Evolutionary conservation across 306 rosid genomes (phyloP).

Genomic region (Acmispon strigosus): DNA sequence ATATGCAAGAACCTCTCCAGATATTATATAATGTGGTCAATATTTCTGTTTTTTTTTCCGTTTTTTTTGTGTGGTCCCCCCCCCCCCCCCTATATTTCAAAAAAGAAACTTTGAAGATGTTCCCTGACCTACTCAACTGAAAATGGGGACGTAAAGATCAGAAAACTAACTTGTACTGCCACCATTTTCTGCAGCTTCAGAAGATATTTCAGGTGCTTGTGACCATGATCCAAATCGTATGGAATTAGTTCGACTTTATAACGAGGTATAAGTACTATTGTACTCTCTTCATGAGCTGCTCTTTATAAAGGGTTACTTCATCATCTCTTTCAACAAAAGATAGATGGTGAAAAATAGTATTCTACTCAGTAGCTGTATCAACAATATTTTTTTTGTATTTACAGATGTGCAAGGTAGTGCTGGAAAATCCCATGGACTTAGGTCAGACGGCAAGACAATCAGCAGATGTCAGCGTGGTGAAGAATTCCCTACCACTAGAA

Average conservation of each 20-base stretch:
- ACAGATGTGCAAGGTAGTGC: slow-evolving; percentile 80
- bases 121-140: neutral
- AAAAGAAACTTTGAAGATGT: neutral
- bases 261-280: slow-evolving; percentile 46
- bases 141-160: neutral
- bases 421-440: slow-evolving; percentile 37
- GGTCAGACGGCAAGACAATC: slow-evolving; percentile 34
- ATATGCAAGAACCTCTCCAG: slow-evolving; percentile 12
- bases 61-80: neutral
- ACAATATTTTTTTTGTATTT: slow-evolving; percentile 11
- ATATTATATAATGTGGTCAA: neutral
- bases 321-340: neutral
- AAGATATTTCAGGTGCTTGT: slow-evolving; percentile 55
- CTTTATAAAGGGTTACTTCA: neutral
- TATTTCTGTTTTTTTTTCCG: slow-evolving; percentile 9
- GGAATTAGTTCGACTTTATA: slow-evolving; percentile 69
- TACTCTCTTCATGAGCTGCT: neutral
- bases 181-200: slow-evolving; percentile 51
- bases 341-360: neutral
- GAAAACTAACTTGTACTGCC: neutral
- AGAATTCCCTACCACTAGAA: slow-evolving; percentile 41
- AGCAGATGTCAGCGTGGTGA: slow-evolving; percentile 13
- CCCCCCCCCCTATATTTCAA: neutral
- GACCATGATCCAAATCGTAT: slow-evolving; percentile 55
- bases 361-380: neutral